Evolutionary conservation across 108 stramenopile genomes (phyloP), one percentile per base, ranked within the genome.

Genomic region (Asterionellopsis glacialis): DNA sequence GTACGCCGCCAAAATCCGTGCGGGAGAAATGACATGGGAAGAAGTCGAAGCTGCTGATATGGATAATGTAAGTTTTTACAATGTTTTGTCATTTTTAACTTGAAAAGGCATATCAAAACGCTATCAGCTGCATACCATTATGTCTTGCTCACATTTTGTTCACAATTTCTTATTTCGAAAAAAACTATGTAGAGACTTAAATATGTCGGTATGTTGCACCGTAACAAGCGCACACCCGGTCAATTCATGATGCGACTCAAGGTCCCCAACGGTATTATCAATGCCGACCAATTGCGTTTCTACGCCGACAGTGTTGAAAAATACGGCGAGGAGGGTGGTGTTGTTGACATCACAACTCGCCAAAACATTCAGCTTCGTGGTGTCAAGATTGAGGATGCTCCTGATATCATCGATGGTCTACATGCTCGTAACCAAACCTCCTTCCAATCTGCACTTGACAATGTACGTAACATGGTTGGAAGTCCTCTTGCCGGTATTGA

Each of bases 231-330:
- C 18, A 95, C 93, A 38, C 96, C 96, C 1, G 96, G 96, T 22
- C 88, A 89, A 58, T 97, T 97, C 83, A 93, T 97, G 94, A 89
- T 95, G 89, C 79, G 94, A 0, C 79, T 93, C 51, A 80, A 84
- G 63, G 82, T 95, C 3, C 94, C 96, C 5, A 95, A 95, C 70
- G 96, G 96, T n/a, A 91, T 97, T 42, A 77, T 95, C 62, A 95
- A 82, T 42, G 56, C 88, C 33, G 90, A 93, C 45, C 93, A 92
- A 64, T 76, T 97, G 79, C 74, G 94, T 25, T 92, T 94, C 61
- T 85, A 79, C 49, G 90, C 93, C 41, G 77, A 85, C 47, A 67
- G 71, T 27, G 87, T 97, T 27, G 88, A 79, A 57, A 85, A 83
- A 65, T 97, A 95, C 62, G 90, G 86, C 38, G 82, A 80, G 16